phyloP scores from a whole-genome alignment of 371 early-diverging fungal genomes.

The Thermomucor indicae-seudaticae region DNA sequence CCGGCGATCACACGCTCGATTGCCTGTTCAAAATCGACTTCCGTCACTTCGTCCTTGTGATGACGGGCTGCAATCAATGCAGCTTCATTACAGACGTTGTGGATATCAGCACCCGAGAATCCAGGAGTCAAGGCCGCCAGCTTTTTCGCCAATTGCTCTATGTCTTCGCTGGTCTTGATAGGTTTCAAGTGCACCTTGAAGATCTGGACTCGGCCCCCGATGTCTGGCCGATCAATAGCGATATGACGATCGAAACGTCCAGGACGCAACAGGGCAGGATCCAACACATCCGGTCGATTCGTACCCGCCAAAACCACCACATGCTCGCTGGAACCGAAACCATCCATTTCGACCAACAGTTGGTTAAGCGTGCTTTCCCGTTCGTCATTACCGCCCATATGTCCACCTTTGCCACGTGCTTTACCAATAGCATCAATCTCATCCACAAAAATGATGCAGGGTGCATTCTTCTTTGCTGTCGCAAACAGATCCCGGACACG shows the following conservation, averaged over 20 bases:
- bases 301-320: slow-evolving; percentile 94
- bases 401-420: slow-evolving; percentile 90
- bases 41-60: slow-evolving; percentile 70
- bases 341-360: slow-evolving; percentile 99
- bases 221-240: slow-evolving; percentile 94
- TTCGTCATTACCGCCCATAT: slow-evolving; percentile 96
- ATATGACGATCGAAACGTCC: slow-evolving; percentile 99
- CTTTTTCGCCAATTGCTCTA: slow-evolving; percentile 81
- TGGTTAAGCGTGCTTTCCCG: slow-evolving; percentile 97
- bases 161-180: slow-evolving; percentile 60
- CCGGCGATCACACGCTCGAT: slow-evolving; percentile 99
- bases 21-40: slow-evolving; percentile 93
- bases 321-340: slow-evolving; percentile 89
- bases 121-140: slow-evolving; percentile 93
- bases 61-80: slow-evolving; percentile 96
- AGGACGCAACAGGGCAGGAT: slow-evolving; percentile 91
- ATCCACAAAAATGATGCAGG: slow-evolving; percentile 99
- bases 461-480: slow-evolving; percentile 95
- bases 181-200: slow-evolving; percentile 95
- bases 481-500: slow-evolving; percentile 97
- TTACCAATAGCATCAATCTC: slow-evolving; percentile 99
- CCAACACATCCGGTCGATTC: slow-evolving; percentile 89
- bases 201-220: slow-evolving; percentile 91
- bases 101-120: slow-evolving; percentile 94
- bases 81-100: slow-evolving; percentile 98